These are phyloP conservation scores for Harrya chromipes DNA, from an alignment of 768 basidiomycete species.

Conservation along the genomic window DNA sequence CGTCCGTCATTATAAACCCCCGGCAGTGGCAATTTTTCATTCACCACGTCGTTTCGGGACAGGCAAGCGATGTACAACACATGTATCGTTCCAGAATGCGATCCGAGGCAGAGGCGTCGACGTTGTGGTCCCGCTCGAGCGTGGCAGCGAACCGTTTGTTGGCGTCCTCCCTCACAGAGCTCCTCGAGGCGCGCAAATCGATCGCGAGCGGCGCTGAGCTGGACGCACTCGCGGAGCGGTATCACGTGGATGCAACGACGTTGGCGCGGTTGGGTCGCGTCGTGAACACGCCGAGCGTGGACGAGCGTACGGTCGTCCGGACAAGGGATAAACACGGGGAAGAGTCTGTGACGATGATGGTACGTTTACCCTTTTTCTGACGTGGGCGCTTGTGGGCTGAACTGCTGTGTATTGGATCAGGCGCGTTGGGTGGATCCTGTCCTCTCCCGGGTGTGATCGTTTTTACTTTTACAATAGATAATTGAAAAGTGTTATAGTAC, in stretches of 20 bases:
- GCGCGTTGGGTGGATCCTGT: constrained; percentile 28
- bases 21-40: too few species aligned
- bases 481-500: constrained; percentile 7
- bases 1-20: constrained; percentile 11
- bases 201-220: constrained; percentile 41
- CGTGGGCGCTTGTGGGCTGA: background rate
- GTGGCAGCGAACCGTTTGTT: constrained; percentile 51
- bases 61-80: constrained; percentile 33
- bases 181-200: constrained; percentile 64
- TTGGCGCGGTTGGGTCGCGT: constrained; percentile 51
- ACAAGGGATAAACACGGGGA: constrained; percentile 53
- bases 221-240: constrained; percentile 48
- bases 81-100: constrained; percentile 53
- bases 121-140: constrained; percentile 1
- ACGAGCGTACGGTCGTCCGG: constrained; percentile 42
- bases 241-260: constrained; percentile 51
- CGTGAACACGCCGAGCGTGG: constrained; percentile 66
- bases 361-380: constrained; percentile 27
- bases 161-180: constrained; percentile 47
- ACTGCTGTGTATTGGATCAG: constrained; percentile 3
- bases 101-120: constrained; percentile 49
- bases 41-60: background rate
- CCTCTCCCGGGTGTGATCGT: background rate
- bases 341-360: constrained; percentile 50
- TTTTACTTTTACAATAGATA: background rate